Percentiles rank a stretch among this genome's conserved stretches.
Evolutionary conservation across 768 basidiomycete genomes (phyloP).

Genomic region (Nevesoporus exiguus): DNA sequence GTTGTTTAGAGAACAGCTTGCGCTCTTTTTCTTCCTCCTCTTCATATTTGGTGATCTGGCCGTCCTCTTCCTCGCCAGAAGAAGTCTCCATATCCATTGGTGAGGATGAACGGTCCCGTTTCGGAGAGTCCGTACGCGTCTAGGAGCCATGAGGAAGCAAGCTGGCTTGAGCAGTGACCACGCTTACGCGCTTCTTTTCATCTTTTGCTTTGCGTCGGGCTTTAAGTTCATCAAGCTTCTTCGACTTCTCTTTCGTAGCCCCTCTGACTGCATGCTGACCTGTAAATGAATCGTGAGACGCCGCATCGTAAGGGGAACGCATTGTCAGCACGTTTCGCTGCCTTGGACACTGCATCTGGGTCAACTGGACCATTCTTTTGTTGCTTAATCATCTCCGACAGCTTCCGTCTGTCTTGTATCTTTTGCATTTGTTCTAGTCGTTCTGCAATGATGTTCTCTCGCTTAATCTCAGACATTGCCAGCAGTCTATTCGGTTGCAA

Average conservation of each 20-base stretch:
- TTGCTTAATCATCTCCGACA: conserved; percentile 71
- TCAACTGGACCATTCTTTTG: conserved; percentile 49
- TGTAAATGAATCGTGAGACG: conserved; percentile 27
- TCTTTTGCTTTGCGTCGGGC: conserved; percentile 85
- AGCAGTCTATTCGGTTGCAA: conserved; percentile 53
- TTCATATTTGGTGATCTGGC: conserved; percentile 69
- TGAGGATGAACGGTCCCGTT: conserved; percentile 71
- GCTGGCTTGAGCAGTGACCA: background rate
- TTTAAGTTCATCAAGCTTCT: conserved; percentile 81
- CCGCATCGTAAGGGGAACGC: background rate
- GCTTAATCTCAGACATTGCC: conserved; percentile 79
- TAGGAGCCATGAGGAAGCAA: conserved; percentile 25
- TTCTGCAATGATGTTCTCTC: conserved; percentile 80
- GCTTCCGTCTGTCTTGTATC: conserved; percentile 62
- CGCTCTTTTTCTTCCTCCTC: conserved; percentile 68
- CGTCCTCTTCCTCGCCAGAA: conserved; percentile 73
- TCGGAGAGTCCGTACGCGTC: conserved; percentile 54
- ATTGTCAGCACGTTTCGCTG: conserved; percentile 66
- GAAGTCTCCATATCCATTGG: conserved; percentile 86
- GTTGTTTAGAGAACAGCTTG: conserved; percentile 44
- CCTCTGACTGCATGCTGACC: conserved; percentile 74
- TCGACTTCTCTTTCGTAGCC: conserved; percentile 74
- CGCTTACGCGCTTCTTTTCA: conserved; percentile 75
- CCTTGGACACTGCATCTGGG: conserved; percentile 62
- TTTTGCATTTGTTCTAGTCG: conserved; percentile 80